Evolutionary conservation across 495 filamentous ascomycete species (phyloP).

Genomic region (Elasticomyces elasticus): DNA sequence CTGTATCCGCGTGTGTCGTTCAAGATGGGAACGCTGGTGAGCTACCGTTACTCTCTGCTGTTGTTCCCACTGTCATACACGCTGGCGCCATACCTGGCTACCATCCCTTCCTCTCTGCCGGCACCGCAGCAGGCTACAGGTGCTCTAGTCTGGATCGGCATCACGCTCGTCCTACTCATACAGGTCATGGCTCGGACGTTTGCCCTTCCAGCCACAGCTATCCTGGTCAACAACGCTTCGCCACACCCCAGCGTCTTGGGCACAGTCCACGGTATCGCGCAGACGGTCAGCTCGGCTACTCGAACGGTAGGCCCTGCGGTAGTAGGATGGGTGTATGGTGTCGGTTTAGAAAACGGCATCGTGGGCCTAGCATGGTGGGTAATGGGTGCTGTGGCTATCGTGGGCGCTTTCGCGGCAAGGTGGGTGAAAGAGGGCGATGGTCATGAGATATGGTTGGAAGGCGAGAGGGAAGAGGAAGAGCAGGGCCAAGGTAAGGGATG

Average conservation of each 20-base stretch:
- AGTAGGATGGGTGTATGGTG: conserved; percentile 54
- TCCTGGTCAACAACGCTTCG: conserved; percentile 61
- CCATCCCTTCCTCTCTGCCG: conserved; percentile 38
- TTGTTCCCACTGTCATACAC: conserved; percentile 59
- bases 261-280: conserved; percentile 59
- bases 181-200: conserved; percentile 68
- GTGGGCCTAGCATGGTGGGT: conserved; percentile 66
- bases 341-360: conserved; percentile 53
- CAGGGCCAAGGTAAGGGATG: neutral
- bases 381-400: conserved; percentile 50
- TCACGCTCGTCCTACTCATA: conserved; percentile 51
- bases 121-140: conserved; percentile 47
- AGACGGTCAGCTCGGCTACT: conserved; percentile 49
- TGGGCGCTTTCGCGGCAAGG: conserved; percentile 50
- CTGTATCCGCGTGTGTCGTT: conserved; percentile 55
- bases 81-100: conserved; percentile 55
- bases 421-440: conserved; percentile 60
- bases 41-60: conserved; percentile 48
- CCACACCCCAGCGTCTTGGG: conserved; percentile 52
- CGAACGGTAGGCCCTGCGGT: conserved; percentile 57
- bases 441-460: conserved; percentile 33
- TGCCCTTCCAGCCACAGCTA: conserved; percentile 55
- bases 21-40: conserved; percentile 51
- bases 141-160: conserved; percentile 47
- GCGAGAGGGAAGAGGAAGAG: conserved; percentile 25